Evolutionary conservation across 148 eudicot genomes (phyloP), one percentile per base, ranked within the genome.

Genomic region (Rhododendron kiyosumense): DNA sequence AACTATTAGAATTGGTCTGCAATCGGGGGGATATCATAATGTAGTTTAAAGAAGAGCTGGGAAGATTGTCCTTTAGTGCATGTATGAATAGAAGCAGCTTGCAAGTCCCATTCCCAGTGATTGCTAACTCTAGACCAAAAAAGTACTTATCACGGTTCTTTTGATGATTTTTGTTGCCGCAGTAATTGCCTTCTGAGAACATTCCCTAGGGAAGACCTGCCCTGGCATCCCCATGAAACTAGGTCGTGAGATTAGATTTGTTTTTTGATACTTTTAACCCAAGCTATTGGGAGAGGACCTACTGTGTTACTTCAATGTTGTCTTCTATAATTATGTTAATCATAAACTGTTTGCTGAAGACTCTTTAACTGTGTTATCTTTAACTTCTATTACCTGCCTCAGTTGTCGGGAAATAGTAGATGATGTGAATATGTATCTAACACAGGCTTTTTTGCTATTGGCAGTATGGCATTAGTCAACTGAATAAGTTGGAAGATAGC

Each of bases 401-500:
- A 46, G 20, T 34, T 15, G 34, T 81, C 13, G 17, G 22, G 67
- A 46, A 83, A 22, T 49, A 38, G 28, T 78, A 51, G 51, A 34
- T 54, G 45, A 73, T 59, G 41, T 46, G 4, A 24, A 51, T n/a
- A 2, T n/a, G 36, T n/a, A 30, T 71, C 69, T 87, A 79, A 85
- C 73, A 22, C 82, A 45, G 48, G 11, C 24, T 71, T 6, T 54
- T 84, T 79, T 52, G n/a, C 24, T 45, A 4, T 49, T 45, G 71
- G 87, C 92, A 97, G 99, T 95, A 97, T 90, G 99, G 94, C 38
- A 91, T 94, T 82, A 94, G 91, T 89, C 99, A 97, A 85, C 93
- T 97, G 85, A 92, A 90, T 88, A 97, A 92, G 89, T 88, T 97
- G 94, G 99, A 97, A 93, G 99, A 95, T 87, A 95, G 96, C 92